Base-by-base conservation (phyloP, 2,329 filamentous ascomycete genomes). In the Penicillium sp. region DNA sequence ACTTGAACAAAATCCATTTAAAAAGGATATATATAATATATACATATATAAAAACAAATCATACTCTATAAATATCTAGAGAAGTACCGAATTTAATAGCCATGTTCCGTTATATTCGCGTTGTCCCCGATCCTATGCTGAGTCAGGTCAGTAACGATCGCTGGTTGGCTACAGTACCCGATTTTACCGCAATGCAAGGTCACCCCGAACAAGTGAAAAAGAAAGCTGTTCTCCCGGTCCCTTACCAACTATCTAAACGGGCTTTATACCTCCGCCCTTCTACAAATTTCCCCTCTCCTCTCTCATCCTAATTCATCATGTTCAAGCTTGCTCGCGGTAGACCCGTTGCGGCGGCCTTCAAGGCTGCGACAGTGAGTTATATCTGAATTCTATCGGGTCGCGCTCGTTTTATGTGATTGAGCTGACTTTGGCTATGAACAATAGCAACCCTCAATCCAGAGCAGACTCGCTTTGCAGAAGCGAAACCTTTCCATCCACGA, bases 401-500 rank as follows among this genome's bases (percentile, higher is more conserved):
- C 59, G 56, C 29, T 54, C 55, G 55, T 36, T 57, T 55, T 43
- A 52, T 48, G 50, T 49, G 29, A 43, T 49, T 33, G 45, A 53
- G 42, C 57, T 58, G 39, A 62, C 53, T 57, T 47, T 57, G 42
- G 25, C 25, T 10, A 33, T 54, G 33, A 21, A 45, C 45, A 61
- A 66, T 81, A 90, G 80, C 84, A 87, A 71, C 77, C 79, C 52
- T 79, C 83, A 58, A 68, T 83, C 65, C 80, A 78, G 70, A 79
- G 75, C 69, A 77, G 81, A 58, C 58, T 84, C 71, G 84, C 80
- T 68, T 85, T 82, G 73, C 93, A 97, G 81, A 86, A 84, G 79
- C 87, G 94, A 82, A 88, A 89, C 74, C 86, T 99, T 75, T 94
- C 91, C 75, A 96, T 99, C 74, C 94, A 99, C 84, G 94, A 99